Percentiles rank a stretch among this genome's conserved stretches.
Evolutionary conservation across 768 basidiomycete species (phyloP).

Genomic region (Mycena galericulata): DNA sequence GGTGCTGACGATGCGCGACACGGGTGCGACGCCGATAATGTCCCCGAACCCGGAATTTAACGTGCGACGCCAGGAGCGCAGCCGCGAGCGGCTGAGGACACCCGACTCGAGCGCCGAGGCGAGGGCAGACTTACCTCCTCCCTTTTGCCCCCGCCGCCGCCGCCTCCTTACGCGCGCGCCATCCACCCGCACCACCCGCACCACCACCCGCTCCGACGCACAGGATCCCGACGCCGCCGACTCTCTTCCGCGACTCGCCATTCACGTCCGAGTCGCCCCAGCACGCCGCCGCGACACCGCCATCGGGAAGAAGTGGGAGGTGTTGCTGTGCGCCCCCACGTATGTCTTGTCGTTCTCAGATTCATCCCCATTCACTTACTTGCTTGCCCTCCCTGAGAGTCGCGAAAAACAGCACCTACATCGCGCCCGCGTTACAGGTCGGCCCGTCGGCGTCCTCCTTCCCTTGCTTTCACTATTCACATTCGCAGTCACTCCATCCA

Average conservation of each 20-base stretch:
- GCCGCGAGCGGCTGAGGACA: slow-evolving; percentile 29
- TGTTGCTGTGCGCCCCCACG: slow-evolving; percentile 66
- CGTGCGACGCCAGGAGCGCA: slow-evolving; percentile 41
- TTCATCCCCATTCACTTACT: slow-evolving; percentile 5
- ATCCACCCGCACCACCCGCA: neutral
- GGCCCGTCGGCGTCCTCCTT: slow-evolving; percentile 57
- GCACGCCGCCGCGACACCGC: slow-evolving; percentile 55
- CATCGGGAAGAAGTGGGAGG: slow-evolving; percentile 71
- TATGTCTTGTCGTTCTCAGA: slow-evolving; percentile 50
- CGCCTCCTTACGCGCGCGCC: slow-evolving; percentile 24
- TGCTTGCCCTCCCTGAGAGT: slow-evolving; percentile 57
- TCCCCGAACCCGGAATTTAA: slow-evolving; percentile 61
- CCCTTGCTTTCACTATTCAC: too few relatives aligned
- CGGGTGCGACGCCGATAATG: slow-evolving; percentile 62
- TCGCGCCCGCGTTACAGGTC: slow-evolving; percentile 53
- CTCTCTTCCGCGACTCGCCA: slow-evolving; percentile 38
- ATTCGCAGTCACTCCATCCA: too few relatives aligned
- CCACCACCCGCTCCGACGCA: neutral
- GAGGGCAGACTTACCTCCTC: slow-evolving; percentile 33
- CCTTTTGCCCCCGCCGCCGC: too few relatives aligned
- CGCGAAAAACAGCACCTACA: slow-evolving; percentile 74
- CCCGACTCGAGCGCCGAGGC: slow-evolving; percentile 31
- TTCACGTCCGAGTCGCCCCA: slow-evolving; percentile 43
- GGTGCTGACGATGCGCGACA: slow-evolving; percentile 59
- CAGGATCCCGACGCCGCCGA: slow-evolving; percentile 17